Base-by-base conservation (phyloP, 1,284 basidiomycete genomes). In the Cutaneotrichosporon sp. region DNA sequence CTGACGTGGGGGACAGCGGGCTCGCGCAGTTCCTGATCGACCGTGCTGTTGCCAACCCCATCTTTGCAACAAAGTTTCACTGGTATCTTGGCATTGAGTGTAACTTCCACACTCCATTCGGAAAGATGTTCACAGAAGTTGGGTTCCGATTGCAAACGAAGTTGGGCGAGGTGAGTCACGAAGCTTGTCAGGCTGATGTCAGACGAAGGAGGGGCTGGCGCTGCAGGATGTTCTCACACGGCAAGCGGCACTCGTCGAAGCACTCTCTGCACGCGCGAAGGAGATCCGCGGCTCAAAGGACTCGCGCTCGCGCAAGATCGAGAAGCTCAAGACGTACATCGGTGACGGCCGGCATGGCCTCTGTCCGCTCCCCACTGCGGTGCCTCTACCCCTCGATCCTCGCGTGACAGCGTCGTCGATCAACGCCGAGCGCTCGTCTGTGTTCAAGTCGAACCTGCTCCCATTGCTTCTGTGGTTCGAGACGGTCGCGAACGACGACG, bases 1-100 rank as follows among this genome's bases (percentile, higher is more conserved):
- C 63, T 10, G 67, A 71, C 5, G 89, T 90, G 63, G 89, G 91
- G 51, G 90, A 92, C 69, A 91, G 89, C 73, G 90, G 90, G 1
- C 83, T 97, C 1, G 89, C 92, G 0, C 92, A 95, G 72, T 97
- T 98, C 75, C 84, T 99, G 58, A 92, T 98, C 60, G 82, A 86
- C 5, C 86, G 95, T 21, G 92, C 91, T 18, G 90, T 93, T 13
- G 83, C 85, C 60, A 96, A 97, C 73, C 84, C 85, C 1, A 85
- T 93, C 0, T 83, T 99, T 1, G 96, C 94, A 0, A 98, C 97
- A 73, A 86, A 91, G 32, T 84, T 99, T 65, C 90, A 97, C 76
- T 99, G 97, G 97, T 99, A 99, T 73, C 86, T 99, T 61, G 92
- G 92, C 85, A 96, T 99, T 4, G 97, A 99, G 79, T 89, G 90